phyloP scores from a whole-genome alignment of 305 asterid species.

The Caryopteris hybrid region DNA sequence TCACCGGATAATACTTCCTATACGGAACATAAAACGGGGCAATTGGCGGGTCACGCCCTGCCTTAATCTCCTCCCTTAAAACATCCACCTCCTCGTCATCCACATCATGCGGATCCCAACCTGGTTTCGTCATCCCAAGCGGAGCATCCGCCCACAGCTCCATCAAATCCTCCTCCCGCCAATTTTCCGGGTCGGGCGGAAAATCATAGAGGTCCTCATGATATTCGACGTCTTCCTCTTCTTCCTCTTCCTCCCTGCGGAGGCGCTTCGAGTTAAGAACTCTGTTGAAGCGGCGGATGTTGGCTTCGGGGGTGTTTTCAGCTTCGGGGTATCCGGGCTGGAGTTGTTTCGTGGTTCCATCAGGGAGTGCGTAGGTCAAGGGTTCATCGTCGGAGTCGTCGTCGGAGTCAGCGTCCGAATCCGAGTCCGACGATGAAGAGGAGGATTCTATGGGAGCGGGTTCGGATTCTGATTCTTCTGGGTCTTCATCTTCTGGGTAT shows the following conservation, averaged over 20 bases:
- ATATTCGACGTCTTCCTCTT: constrained; percentile 21
- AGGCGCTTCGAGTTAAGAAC: constrained; percentile 43
- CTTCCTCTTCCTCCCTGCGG: constrained; percentile 33
- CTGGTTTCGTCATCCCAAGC: constrained; percentile 56
- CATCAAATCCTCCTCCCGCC: constrained; percentile 89
- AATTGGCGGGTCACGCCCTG: constrained; percentile 71
- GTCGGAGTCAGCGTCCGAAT: constrained; percentile 29
- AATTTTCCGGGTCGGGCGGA: constrained; percentile 74
- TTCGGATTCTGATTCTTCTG: constrained; percentile 25
- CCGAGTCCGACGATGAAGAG: constrained; percentile 12
- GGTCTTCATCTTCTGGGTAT: constrained; percentile 3
- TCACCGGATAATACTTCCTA: constrained; percentile 68
- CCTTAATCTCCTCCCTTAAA: constrained; percentile 40
- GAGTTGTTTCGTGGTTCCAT: constrained; percentile 18
- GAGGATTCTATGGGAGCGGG: constrained; percentile 6
- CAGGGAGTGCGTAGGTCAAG: constrained; percentile 26
- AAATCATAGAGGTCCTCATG: constrained; percentile 61
- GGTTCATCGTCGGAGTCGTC: constrained; percentile 35
- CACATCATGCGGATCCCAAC: constrained; percentile 79
- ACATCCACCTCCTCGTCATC: constrained; percentile 61
- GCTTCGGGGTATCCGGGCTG: constrained; percentile 24
- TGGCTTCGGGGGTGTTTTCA: constrained; percentile 51
- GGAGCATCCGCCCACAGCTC: constrained; percentile 98
- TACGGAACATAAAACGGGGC: constrained; percentile 92
- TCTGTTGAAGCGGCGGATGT: constrained; percentile 31